These are phyloP conservation scores for Zalaria sp. DNA, from an alignment of 2,329 filamentous ascomycete genomes.

Conservation along the genomic window DNA sequence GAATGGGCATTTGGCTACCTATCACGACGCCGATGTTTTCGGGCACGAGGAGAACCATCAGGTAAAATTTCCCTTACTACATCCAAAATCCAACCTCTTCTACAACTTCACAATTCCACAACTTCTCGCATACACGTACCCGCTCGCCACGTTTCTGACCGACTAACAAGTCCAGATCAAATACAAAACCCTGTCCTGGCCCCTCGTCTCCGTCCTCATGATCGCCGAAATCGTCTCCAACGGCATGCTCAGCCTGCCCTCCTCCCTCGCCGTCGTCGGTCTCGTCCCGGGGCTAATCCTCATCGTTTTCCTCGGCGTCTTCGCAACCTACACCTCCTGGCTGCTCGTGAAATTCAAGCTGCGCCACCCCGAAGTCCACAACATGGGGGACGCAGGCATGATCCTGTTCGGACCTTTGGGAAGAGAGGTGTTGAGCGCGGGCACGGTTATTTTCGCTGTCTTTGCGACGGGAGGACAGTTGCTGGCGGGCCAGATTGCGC, in stretches of 20 bases:
- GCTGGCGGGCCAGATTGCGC: conserved; percentile 36
- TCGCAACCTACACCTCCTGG: conserved; percentile 37
- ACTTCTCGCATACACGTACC: too few relatives aligned
- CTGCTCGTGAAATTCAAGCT: conserved; percentile 32
- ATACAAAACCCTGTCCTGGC: conserved; percentile 41
- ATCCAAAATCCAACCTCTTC: too few relatives aligned
- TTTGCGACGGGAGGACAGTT: conserved; percentile 38
- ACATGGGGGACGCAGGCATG: conserved; percentile 22
- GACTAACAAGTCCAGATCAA: conserved; percentile 23
- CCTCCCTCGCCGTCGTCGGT: conserved; percentile 36
- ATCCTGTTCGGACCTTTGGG: conserved; percentile 18
- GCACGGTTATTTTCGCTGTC: conserved; percentile 38
- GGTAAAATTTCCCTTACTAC: background rate
- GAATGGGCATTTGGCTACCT: background rate
- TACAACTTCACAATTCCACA: too few relatives aligned
- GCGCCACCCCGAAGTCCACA: conserved; percentile 21
- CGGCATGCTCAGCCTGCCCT: conserved; percentile 40
- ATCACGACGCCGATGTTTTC: conserved; percentile 25
- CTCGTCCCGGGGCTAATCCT: conserved; percentile 38
- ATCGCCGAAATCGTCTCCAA: conserved; percentile 42
- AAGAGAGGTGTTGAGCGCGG: conserved; percentile 17
- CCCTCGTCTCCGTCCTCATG: conserved; percentile 38
- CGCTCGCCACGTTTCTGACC: background rate
- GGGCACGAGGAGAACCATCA: conserved; percentile 21
- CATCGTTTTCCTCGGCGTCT: conserved; percentile 36